phyloP scores from a whole-genome alignment of 352 stramenopile genomes.

The Pythium inflatum region DNA sequence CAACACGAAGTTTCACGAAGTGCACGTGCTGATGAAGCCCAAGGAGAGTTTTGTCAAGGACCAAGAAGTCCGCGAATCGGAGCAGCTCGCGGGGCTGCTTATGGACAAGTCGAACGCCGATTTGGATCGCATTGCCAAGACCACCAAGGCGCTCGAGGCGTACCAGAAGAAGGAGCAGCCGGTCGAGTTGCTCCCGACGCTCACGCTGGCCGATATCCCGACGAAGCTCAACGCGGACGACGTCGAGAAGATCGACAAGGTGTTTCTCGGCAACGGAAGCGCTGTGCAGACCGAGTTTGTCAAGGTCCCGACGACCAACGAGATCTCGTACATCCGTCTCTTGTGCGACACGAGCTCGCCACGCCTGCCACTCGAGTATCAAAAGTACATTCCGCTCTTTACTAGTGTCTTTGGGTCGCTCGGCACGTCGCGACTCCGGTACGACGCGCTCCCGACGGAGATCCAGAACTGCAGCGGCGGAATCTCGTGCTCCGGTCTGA shows the following conservation, averaged over 20 bases:
- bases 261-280: constrained; percentile 31
- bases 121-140: constrained; percentile 56
- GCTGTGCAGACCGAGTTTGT: constrained; percentile 52
- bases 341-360: constrained; percentile 70
- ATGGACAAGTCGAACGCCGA: constrained; percentile 55
- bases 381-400: constrained; percentile 73
- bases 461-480: constrained; percentile 81
- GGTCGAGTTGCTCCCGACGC: constrained; percentile 74
- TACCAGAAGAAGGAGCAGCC: constrained; percentile 70
- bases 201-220: constrained; percentile 75
- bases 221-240: constrained; percentile 41
- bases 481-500: constrained; percentile 62
- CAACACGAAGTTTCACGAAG: constrained; percentile 49
- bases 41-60: constrained; percentile 62
- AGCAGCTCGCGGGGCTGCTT: constrained; percentile 50
- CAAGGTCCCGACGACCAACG: constrained; percentile 77
- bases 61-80: constrained; percentile 52
- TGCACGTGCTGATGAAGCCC: constrained; percentile 80
- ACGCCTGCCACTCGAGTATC: constrained; percentile 59
- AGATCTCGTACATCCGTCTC: constrained; percentile 81
- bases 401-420: constrained; percentile 71
- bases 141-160: constrained; percentile 51
- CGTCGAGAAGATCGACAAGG: constrained; percentile 48
- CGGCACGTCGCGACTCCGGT: constrained; percentile 66
- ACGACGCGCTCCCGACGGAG: constrained; percentile 71